These are phyloP conservation scores for Sporobolomyces roseus DNA, from an alignment of 768 basidiomycete genomes.

Conservation along the genomic window DNA sequence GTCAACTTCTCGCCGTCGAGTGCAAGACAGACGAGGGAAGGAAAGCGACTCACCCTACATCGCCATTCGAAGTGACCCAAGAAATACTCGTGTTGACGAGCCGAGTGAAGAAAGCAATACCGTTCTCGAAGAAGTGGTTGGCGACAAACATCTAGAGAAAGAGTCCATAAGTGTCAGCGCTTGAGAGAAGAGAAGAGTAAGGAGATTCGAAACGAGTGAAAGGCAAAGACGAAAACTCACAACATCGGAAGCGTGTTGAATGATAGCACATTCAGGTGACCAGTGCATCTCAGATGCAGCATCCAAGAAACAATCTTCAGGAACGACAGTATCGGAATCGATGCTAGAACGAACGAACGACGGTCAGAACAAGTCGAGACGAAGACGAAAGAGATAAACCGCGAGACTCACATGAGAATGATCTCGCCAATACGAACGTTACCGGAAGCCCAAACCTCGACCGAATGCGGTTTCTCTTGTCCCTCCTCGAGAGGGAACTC, in stretches of 20 bases:
- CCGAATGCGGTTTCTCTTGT: conserved; percentile 63
- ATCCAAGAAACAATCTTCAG: conserved; percentile 85
- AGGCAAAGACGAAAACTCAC: conserved; percentile 65
- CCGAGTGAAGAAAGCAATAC: conserved; percentile 79
- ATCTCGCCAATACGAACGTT: conserved; percentile 69
- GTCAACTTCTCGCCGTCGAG: too few relatives aligned
- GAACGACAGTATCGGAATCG: conserved; percentile 60
- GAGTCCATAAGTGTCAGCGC: not conserved
- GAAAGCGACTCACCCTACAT: conserved; percentile 58
- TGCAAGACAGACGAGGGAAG: conserved; percentile 32
- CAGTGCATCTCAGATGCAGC: conserved; percentile 78
- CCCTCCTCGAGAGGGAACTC: conserved; percentile 57
- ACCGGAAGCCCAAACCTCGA: conserved; percentile 67
- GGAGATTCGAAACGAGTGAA: not conserved
- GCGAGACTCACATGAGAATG: too few relatives aligned
- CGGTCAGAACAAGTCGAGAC: too few relatives aligned
- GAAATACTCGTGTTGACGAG: conserved; percentile 53
- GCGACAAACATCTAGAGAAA: conserved; percentile 58
- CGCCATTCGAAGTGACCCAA: conserved; percentile 26
- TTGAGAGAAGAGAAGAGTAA: too few relatives aligned
- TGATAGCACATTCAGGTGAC: conserved; percentile 78
- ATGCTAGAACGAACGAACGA: too few relatives aligned
- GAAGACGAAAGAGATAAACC: too few relatives aligned
- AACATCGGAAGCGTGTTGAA: conserved; percentile 86
- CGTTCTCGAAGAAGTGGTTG: conserved; percentile 84